A percentile compares a stretch with the other conserved stretches of the same genome.
Evolutionary conservation across 352 stramenopile genomes (phyloP).

Genomic region (Blastocystis sp.): DNA sequence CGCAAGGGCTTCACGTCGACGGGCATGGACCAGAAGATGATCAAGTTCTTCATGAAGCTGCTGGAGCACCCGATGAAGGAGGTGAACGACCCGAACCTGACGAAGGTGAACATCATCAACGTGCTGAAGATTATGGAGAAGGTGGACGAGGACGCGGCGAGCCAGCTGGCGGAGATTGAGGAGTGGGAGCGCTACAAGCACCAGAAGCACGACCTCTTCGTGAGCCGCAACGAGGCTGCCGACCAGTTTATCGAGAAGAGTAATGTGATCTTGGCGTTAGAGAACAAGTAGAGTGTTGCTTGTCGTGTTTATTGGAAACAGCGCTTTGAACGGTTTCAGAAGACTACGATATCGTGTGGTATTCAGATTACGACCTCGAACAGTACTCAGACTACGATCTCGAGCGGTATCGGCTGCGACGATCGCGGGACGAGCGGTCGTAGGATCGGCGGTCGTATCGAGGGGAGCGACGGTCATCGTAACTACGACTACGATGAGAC

Average conservation of each 20-base stretch:
- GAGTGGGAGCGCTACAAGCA: slow-evolving; percentile 75
- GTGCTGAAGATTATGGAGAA: slow-evolving; percentile 76
- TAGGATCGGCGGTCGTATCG: too few relatives aligned
- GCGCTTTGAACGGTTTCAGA: too few relatives aligned
- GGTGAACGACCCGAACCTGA: slow-evolving; percentile 62
- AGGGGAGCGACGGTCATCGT: background rate
- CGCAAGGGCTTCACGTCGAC: slow-evolving; percentile 76
- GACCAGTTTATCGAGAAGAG: slow-evolving; percentile 75
- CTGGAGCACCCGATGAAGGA: slow-evolving; percentile 75
- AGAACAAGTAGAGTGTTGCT: slow-evolving; percentile 59
- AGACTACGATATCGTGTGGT: too few relatives aligned
- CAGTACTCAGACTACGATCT: too few relatives aligned
- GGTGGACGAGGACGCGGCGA: slow-evolving; percentile 45
- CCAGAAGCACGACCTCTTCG: slow-evolving; percentile 77
- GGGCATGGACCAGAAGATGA: slow-evolving; percentile 74
- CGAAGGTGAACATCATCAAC: slow-evolving; percentile 75
- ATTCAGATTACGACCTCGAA: too few relatives aligned
- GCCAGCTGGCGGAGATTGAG: slow-evolving; percentile 29
- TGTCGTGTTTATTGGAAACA: slow-evolving; percentile 23
- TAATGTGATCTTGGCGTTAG: slow-evolving; percentile 70
- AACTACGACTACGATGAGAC: background rate
- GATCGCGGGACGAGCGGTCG: too few relatives aligned
- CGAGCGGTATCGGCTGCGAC: too few relatives aligned
- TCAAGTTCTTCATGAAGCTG: slow-evolving; percentile 75
- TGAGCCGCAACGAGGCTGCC: slow-evolving; percentile 68